phyloP scores from a whole-genome alignment of 495 filamentous ascomycete species.

The Peziza echinospora region DNA sequence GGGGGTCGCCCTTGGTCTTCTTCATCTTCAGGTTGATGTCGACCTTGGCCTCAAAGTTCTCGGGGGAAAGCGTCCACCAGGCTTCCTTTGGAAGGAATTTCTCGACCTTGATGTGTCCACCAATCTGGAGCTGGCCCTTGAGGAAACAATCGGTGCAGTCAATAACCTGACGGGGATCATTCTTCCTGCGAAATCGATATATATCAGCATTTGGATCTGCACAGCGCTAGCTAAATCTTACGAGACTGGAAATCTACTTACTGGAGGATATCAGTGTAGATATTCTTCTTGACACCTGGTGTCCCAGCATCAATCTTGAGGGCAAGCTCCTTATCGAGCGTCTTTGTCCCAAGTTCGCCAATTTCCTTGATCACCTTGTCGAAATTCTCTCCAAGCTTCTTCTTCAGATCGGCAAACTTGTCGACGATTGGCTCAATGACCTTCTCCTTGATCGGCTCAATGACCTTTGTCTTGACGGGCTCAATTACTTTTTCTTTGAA shows the following conservation, averaged over 20 bases:
- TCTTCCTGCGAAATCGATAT: too few species aligned
- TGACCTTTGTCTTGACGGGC: not conserved
- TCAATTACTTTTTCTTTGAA: constrained; percentile 2
- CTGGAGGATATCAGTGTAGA: constrained; percentile 8
- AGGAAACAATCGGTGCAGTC: constrained; percentile 22
- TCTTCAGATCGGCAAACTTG: not conserved
- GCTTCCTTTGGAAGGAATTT: constrained; percentile 17
- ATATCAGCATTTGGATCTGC: too few species aligned
- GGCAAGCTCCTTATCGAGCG: constrained; percentile 5
- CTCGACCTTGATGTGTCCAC: constrained; percentile 15
- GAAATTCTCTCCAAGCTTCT: not conserved
- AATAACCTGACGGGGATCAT: constrained; percentile 9
- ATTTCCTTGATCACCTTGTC: not conserved
- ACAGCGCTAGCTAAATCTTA: not conserved
- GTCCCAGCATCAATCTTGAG: constrained; percentile 12
- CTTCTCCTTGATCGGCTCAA: too few species aligned
- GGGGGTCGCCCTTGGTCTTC: not conserved
- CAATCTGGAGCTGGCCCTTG: constrained; percentile 16
- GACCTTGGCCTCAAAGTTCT: constrained; percentile 15
- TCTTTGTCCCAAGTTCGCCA: constrained; percentile 3
- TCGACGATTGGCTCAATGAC: too few species aligned
- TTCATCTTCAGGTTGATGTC: constrained; percentile 15
- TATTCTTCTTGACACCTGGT: constrained; percentile 5
- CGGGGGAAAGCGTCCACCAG: constrained; percentile 11
- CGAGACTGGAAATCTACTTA: too few species aligned